Base-by-base conservation (phyloP, 257 asterid genomes). In the Solanum paucissectum region DNA sequence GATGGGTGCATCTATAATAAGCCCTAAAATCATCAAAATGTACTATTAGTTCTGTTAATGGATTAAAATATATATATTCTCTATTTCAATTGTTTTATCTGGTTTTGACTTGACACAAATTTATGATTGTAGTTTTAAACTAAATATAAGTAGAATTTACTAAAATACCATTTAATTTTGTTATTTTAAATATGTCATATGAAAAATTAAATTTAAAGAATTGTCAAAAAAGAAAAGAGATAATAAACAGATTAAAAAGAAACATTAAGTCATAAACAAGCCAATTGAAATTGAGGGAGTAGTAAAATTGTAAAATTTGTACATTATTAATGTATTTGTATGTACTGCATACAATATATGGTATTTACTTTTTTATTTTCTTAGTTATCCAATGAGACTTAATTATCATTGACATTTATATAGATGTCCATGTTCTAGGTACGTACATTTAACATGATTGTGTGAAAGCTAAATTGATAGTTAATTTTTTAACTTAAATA, bases 1-100 rank as follows among this genome's bases (percentile, higher is more conserved):
- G 98, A 84, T 95, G 98, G 72, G 98, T 93, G 92, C 99, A 96
- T 88, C 95, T 93, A 83, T 94, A 96, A 87, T 96, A 96, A 86
- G 96, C 92, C 96, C 98, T 95, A 29, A 46, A 29, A 46, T 81
- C 44, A 29, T 36, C 18, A 44, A 42, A 16, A 81, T n/a, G 7
- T n/a, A 62, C 14, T 81, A 27, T 44, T 25, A 79, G 37, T 27
- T 29, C 16, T 29, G 11, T 81, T 77, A 46, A 77, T 77, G 37
- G 84, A 64, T 10, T n/a, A 64, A 64, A n/a, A n/a, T n/a, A 64
- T n/a, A 23, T 8, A 23, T 11, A 23, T 23, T 9, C 0, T 23
- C 1, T 4, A 10, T 10, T 64, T 64, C 4, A 64, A 64, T 64
- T n/a, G 11, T 16, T 64, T 64, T 64, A 4, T n/a, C 8, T 64